Percentiles rank a stretch among this genome's conserved stretches.
These are phyloP conservation scores for Orychophragmus violaceus DNA, from an alignment of 345 rosid genomes.

Conservation along the genomic window DNA sequence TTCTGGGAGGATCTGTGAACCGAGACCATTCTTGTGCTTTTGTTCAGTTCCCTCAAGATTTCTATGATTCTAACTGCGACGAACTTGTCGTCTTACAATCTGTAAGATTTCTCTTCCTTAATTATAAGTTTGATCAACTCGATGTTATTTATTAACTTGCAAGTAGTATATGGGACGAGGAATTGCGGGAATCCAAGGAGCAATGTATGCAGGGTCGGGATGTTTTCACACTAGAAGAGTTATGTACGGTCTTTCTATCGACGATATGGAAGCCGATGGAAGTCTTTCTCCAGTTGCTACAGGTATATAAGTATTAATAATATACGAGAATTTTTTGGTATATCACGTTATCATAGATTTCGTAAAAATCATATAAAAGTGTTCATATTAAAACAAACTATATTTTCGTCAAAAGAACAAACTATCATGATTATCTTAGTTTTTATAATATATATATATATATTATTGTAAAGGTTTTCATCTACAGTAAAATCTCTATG, in stretches of 20 bases:
- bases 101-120: conserved; percentile 5
- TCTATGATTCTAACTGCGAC: conserved; percentile 37
- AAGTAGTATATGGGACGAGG: conserved; percentile 33
- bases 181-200: conserved; percentile 50
- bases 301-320: conserved; percentile 11
- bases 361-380: background rate
- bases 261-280: conserved; percentile 19
- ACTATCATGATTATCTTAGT: background rate
- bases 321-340: background rate
- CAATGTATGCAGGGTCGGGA: conserved; percentile 49
- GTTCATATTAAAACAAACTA: background rate
- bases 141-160: background rate
- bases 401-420: no score
- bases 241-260: conserved; percentile 44
- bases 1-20: conserved; percentile 16
- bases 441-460: background rate
- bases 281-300: conserved; percentile 11
- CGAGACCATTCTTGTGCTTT: conserved; percentile 35
- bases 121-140: background rate
- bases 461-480: background rate
- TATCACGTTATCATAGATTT: background rate
- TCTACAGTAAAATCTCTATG: no score
- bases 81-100: conserved; percentile 16
- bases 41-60: conserved; percentile 50
- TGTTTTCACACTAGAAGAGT: conserved; percentile 57